Base-by-base conservation (phyloP, 371 early-diverging fungal genomes). In the Mucor ambiguus region DNA sequence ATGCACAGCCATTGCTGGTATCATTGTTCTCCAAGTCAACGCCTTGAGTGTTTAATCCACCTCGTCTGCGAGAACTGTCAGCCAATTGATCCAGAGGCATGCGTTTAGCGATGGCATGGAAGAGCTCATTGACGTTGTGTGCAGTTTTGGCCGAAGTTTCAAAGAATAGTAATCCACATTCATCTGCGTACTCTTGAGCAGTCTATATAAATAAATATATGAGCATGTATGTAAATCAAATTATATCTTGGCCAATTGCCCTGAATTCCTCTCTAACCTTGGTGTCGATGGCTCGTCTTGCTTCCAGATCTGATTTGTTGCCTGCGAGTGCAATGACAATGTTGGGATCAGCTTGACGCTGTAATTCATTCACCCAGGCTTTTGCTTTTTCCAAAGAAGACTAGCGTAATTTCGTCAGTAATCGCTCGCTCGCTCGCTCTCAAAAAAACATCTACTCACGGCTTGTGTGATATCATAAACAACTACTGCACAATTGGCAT, bases 381-480 rank as follows among this genome's bases (percentile, higher is more conserved):
- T 96, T 96, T 46, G 99, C 99, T 76, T 91, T 94, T 48, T 94
- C 94, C 76, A 99, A 89, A 41, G 98, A 96, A 41, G 93, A 92
- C 88, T 89, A 76, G 5, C 43, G 24, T 24, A n/a, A 30, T 30
- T 30, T 30, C 30, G 30, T 30, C 30, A 30, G 30, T 30, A 3
- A 3, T 30, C 30, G 5, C 30, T 30, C 30, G 5, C 30, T 5
- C 30, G 2, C 30, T 30, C 30, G 2, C 30, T 30, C 30, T 3
- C 30, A 30, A 2, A 30, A 2, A 30, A 5, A 30, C 30, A 30
- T 30, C 30, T 32, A 71, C 84, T 66, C 82, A 88, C 90, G 52
- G 89, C 77, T 81, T 97, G 96, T 41, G 98, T 98, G 71, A 99
- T 94, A 83, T 99, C 99, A 75, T 98, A 99, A 18, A 93, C 98